These are phyloP conservation scores for Puccinia triticina DNA, from an alignment of 1,284 basidiomycete species.

Conservation along the genomic window DNA sequence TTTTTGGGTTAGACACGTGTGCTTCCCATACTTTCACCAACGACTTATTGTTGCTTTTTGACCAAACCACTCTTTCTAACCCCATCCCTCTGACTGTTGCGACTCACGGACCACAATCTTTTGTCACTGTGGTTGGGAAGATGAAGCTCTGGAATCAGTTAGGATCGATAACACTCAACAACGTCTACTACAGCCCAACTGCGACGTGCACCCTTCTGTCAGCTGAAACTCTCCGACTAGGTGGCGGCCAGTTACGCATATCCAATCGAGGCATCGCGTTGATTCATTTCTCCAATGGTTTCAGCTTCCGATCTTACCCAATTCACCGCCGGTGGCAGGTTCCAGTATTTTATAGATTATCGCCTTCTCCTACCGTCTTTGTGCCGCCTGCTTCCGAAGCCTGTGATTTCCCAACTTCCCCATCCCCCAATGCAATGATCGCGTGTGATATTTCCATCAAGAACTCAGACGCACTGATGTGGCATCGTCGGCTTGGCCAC, in stretches of 20 bases:
- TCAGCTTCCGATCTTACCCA: background rate
- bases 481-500: constrained; percentile 41
- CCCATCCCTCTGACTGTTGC: background rate
- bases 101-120: background rate
- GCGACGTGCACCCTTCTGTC: background rate
- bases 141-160: background rate
- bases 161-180: background rate
- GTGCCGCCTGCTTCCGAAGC: background rate
- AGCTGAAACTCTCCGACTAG: background rate
- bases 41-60: background rate
- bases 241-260: background rate
- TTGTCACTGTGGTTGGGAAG: constrained; percentile 22
- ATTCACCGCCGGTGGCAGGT: constrained; percentile 6
- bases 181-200: constrained; percentile 13
- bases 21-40: constrained; percentile 18
- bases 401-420: background rate
- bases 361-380: background rate
- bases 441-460: background rate
- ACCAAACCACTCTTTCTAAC: background rate
- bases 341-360: background rate
- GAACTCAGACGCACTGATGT: constrained; percentile 3
- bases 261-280: background rate
- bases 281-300: background rate
- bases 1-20: constrained; percentile 11
- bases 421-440: background rate